phyloP scores from a whole-genome alignment of 2,329 filamentous ascomycete genomes.

The Nemania sp. region DNA sequence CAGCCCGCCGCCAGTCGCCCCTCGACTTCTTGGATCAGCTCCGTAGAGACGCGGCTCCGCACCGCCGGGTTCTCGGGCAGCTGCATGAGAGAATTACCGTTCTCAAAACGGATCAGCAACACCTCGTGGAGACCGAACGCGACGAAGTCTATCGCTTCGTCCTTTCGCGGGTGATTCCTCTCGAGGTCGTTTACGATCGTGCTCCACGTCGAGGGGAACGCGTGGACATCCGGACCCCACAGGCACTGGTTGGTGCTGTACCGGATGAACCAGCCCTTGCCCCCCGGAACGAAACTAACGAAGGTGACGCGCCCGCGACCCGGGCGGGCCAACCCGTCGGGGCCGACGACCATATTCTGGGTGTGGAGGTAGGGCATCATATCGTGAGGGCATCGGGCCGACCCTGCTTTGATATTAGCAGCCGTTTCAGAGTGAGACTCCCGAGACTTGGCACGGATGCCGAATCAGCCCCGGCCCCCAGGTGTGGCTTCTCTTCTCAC shows the following conservation, averaged over 20 bases:
- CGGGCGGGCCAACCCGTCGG: not conserved
- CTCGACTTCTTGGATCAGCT: conserved; percentile 14
- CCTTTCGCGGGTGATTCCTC: conserved; percentile 16
- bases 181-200: conserved; percentile 13
- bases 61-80: conserved; percentile 12
- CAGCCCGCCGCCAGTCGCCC: conserved; percentile 16
- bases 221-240: not conserved
- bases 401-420: conserved; percentile 8
- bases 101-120: conserved; percentile 16
- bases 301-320: conserved; percentile 15
- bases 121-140: conserved; percentile 17
- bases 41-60: conserved; percentile 6
- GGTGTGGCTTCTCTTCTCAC: conserved; percentile 4
- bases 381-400: conserved; percentile 12
- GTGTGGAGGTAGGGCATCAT: conserved; percentile 12
- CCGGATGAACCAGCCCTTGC: conserved; percentile 20
- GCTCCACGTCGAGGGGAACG: conserved; percentile 15
- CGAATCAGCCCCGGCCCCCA: not conserved
- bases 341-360: not conserved
- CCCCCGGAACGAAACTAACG: conserved; percentile 17
- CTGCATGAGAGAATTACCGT: conserved; percentile 18
- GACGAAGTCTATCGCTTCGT: conserved; percentile 21
- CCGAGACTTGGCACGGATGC: not conserved
- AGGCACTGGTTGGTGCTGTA: conserved; percentile 10
- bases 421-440: not conserved